Evolutionary conservation across 495 filamentous ascomycete genomes (phyloP).

Genomic region (Neurospora discreta): DNA sequence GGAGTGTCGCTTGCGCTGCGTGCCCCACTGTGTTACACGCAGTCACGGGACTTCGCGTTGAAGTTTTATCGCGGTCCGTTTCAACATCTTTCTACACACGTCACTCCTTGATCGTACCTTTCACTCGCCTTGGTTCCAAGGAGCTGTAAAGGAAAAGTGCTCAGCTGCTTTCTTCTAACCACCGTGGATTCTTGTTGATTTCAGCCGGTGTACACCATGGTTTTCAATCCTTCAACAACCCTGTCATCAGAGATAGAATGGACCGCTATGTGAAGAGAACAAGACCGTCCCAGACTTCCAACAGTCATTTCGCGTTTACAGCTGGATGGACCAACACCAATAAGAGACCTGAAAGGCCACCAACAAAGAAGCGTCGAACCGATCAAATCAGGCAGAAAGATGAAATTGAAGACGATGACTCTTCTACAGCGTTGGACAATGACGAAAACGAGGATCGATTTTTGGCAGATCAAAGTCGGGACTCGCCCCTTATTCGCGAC

Average conservation of each 20-base stretch:
- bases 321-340: slow-evolving; percentile 3
- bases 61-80: not conserved
- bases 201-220: not conserved
- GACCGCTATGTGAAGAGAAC: slow-evolving; percentile 20
- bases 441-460: not conserved
- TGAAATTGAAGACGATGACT: slow-evolving; percentile 7
- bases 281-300: not conserved
- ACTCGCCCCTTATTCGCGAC: not conserved
- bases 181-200: not conserved
- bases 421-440: not conserved
- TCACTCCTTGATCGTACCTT: not conserved
- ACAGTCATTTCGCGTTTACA: not conserved
- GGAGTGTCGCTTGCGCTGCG: not conserved
- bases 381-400: slow-evolving; percentile 20
- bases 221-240: not conserved
- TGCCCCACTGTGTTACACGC: slow-evolving; percentile 5
- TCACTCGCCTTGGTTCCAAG: not conserved
- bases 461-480: not conserved
- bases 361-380: slow-evolving; percentile 24
- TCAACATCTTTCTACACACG: not conserved
- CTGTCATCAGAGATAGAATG: slow-evolving; percentile 6
- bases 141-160: not conserved
- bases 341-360: slow-evolving; percentile 10
- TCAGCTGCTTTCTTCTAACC: not conserved
- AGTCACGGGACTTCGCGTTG: slow-evolving; percentile 21